A percentile compares a stretch with the other conserved stretches of the same genome.
Conservation (phyloP, 208 protist species). For the Tritrichomonas musculus region DNA sequence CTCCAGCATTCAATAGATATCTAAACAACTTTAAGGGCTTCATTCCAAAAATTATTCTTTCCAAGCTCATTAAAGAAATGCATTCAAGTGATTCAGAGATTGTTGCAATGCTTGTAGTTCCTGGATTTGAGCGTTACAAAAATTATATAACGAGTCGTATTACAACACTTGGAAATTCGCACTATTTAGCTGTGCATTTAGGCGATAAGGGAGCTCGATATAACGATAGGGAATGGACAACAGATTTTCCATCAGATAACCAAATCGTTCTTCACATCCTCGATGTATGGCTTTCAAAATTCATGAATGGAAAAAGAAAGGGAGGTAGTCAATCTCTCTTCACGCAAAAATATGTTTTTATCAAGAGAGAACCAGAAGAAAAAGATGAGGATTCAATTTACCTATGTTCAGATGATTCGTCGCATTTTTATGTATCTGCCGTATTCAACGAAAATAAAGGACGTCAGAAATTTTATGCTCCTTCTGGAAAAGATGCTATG, state of each 20-base stretch:
- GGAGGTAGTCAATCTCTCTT: neutral
- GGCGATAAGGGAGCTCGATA: neutral
- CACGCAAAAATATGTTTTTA: neutral
- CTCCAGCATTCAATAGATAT: neutral
- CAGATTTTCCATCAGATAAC: neutral
- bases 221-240: neutral
- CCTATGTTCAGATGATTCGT: neutral
- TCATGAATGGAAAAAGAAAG: neutral
- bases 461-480: neutral
- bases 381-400: neutral
- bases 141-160: neutral
- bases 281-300: neutral
- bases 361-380: neutral
- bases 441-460: neutral
- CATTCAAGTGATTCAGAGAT: neutral
- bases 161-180: neutral
- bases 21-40: neutral
- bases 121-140: neutral
- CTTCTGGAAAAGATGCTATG: neutral
- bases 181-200: neutral
- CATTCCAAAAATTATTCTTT: neutral
- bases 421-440: neutral
- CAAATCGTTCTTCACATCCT: neutral
- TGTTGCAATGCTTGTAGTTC: neutral
- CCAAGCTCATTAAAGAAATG: neutral